Percentiles rank a stretch among this genome's conserved stretches.
These are phyloP conservation scores for Diaporthe helianthi DNA, from an alignment of 2,329 filamentous ascomycete genomes.

Conservation along the genomic window DNA sequence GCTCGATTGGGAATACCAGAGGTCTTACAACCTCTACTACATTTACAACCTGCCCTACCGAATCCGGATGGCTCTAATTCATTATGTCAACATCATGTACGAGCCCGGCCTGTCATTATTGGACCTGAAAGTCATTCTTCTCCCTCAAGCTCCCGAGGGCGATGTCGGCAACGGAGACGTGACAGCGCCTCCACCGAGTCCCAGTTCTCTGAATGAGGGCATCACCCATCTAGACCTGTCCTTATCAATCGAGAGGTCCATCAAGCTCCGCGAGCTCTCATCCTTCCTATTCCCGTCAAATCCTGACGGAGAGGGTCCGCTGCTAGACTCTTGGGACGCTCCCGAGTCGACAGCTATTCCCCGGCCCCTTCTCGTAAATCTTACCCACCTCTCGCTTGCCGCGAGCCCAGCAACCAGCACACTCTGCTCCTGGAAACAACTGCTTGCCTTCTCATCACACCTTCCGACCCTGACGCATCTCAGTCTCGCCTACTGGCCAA, in stretches of 20 bases:
- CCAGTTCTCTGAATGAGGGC: constrained; percentile 50
- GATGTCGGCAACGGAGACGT: constrained; percentile 37
- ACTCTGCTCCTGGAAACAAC: constrained; percentile 63
- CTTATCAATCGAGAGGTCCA: constrained; percentile 56
- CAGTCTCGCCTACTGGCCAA: constrained; percentile 68
- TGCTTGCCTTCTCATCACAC: constrained; percentile 60
- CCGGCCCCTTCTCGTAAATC: constrained; percentile 57
- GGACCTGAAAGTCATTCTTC: constrained; percentile 58
- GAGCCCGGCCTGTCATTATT: constrained; percentile 55
- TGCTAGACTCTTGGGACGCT: constrained; percentile 63
- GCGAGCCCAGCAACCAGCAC: constrained; percentile 45
- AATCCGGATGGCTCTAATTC: constrained; percentile 59
- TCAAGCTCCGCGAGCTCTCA: constrained; percentile 59
- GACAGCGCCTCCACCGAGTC: constrained; percentile 35
- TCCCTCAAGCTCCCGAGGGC: constrained; percentile 42
- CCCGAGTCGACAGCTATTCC: constrained; percentile 44
- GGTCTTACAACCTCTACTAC: constrained; percentile 63
- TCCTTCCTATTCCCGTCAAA: constrained; percentile 57
- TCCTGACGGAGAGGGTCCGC: constrained; percentile 35
- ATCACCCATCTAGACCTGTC: constrained; percentile 62
- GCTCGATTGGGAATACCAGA: constrained; percentile 61
- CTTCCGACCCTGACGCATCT: constrained; percentile 65
- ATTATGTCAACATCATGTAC: constrained; percentile 54
- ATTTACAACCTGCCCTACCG: constrained; percentile 62
- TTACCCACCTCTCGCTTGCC: constrained; percentile 68